phyloP scores from a whole-genome alignment of 2,329 filamentous ascomycete species.

The Botrytis medusae region DNA sequence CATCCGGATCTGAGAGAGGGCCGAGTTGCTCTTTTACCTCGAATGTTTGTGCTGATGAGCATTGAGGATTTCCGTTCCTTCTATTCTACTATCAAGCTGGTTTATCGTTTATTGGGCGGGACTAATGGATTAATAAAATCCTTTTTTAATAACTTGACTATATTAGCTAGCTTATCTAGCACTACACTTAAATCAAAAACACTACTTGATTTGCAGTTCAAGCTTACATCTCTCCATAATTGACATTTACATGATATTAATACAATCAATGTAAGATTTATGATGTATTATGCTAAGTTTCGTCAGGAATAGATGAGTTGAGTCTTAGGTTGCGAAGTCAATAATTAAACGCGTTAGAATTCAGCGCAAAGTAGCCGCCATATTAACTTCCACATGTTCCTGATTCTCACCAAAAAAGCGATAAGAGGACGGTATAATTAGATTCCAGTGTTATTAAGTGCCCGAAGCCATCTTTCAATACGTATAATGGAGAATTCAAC shows the following conservation, averaged over 20 bases:
- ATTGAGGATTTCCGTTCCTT: no score
- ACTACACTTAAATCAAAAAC: neutral
- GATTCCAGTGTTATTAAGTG: neutral
- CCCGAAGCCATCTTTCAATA: neutral
- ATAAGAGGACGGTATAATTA: neutral
- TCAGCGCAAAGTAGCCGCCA: neutral
- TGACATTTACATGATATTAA: no score
- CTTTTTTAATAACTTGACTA: neutral
- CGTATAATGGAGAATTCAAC: neutral
- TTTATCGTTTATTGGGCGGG: neutral
- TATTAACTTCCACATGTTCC: neutral
- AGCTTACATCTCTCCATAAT: neutral
- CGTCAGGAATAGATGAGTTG: neutral
- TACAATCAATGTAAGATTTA: neutral
- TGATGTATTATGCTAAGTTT: neutral
- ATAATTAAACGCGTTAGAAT: neutral
- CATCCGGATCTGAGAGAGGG: neutral
- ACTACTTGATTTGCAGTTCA: neutral
- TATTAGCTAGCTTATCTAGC: neutral
- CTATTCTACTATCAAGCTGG: neutral
- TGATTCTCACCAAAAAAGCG: neutral
- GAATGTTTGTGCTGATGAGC: neutral
- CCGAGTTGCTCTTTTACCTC: neutral
- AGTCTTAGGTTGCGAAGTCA: neutral
- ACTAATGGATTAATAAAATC: neutral